A percentile compares a stretch with the other conserved stretches of the same genome.
These are phyloP conservation scores for Didymosphaeria variabile DNA, from an alignment of 2,329 filamentous ascomycete genomes.

Conservation along the genomic window DNA sequence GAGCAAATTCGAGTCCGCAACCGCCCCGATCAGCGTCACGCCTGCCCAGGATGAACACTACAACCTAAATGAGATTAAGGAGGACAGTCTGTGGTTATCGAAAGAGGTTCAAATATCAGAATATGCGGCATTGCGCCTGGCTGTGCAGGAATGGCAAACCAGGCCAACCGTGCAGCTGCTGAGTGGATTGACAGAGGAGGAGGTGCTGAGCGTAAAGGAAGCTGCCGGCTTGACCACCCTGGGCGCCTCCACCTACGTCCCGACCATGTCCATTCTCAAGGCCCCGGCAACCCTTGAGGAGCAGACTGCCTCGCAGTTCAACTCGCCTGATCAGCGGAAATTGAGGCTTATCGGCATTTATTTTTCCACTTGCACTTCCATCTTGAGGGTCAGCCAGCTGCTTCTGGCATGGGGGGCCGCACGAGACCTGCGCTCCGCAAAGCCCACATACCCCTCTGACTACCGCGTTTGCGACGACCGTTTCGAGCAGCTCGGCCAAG, in stretches of 20 bases:
- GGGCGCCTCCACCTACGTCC: conserved; percentile 60
- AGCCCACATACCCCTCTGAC: conserved; percentile 36
- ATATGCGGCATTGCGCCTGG: conserved; percentile 80
- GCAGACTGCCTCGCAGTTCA: conserved; percentile 60
- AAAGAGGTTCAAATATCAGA: conserved; percentile 80
- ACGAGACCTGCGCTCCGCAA: conserved; percentile 35
- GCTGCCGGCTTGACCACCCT: conserved; percentile 72
- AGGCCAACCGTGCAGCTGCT: conserved; percentile 77
- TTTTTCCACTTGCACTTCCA: conserved; percentile 73
- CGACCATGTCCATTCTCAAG: conserved; percentile 54
- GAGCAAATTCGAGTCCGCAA: conserved; percentile 81
- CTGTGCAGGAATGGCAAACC: conserved; percentile 83
- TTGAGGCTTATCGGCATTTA: conserved; percentile 76
- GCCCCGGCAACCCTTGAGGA: conserved; percentile 30
- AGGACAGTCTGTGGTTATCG: conserved; percentile 86
- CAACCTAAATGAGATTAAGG: conserved; percentile 81
- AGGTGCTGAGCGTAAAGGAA: conserved; percentile 77
- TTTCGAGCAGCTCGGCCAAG: conserved; percentile 46
- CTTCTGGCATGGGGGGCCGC: conserved; percentile 47
- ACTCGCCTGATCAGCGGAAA: conserved; percentile 68
- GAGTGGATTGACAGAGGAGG: conserved; percentile 77
- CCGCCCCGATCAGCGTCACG: conserved; percentile 84
- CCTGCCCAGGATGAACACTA: conserved; percentile 72
- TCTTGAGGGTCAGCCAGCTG: conserved; percentile 48
- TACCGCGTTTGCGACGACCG: conserved; percentile 44